Conservation (phyloP, 257 asterid genomes). For the Solanum rostratum region DNA sequence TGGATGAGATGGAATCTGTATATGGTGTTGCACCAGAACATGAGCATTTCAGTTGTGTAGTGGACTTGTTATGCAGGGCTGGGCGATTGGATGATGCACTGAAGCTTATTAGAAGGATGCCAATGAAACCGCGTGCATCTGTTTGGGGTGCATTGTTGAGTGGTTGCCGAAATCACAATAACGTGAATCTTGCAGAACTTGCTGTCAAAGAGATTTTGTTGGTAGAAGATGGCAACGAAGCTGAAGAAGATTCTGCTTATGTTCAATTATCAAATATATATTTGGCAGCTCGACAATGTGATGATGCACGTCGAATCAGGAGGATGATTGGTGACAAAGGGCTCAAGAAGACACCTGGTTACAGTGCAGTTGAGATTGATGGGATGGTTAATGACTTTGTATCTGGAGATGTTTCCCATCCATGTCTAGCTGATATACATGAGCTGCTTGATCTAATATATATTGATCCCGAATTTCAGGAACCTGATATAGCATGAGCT, state of each 20-base stretch:
- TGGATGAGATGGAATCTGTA: conserved; percentile 19
- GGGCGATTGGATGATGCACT: conserved; percentile 22
- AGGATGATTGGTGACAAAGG: conserved; percentile 30
- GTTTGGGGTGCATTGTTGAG: conserved; percentile 37
- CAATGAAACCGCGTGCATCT: conserved; percentile 30
- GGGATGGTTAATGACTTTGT: conserved; percentile 26
- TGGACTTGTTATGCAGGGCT: conserved; percentile 25
- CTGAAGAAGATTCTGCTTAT: conserved; percentile 27
- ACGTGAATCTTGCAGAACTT: conserved; percentile 25
- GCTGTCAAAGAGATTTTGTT: conserved; percentile 23
- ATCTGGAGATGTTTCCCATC: conserved; percentile 26
- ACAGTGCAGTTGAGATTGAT: conserved; percentile 28
- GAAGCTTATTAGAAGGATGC: conserved; percentile 24
- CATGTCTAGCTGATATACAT: conserved; percentile 13
- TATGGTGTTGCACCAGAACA: conserved; percentile 26
- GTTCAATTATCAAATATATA: conserved; percentile 32
- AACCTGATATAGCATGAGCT: neutral
- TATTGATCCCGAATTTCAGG: neutral
- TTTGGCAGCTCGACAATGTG: conserved; percentile 19
- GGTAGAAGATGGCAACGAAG: conserved; percentile 18
- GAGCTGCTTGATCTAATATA: conserved; percentile 11
- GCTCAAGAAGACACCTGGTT: conserved; percentile 24
- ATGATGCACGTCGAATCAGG: conserved; percentile 24
- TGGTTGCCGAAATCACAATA: conserved; percentile 23
- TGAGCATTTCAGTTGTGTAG: conserved; percentile 32